These are phyloP conservation scores for Suhomyces vadensis DNA, from an alignment of 805 yeast species.

Conservation along the genomic window DNA sequence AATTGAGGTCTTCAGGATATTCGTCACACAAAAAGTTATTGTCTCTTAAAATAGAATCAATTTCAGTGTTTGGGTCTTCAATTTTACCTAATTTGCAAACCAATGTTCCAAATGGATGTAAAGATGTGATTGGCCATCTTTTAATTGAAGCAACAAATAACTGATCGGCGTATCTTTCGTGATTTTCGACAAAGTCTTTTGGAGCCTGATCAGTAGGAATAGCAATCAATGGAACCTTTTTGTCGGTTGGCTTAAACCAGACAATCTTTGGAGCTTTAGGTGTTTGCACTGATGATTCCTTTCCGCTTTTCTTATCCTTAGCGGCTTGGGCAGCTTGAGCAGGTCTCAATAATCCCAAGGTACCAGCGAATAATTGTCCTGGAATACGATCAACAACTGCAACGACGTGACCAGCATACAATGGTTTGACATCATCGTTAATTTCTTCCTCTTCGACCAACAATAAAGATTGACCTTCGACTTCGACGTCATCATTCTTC, in stretches of 20 bases:
- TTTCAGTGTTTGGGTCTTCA: constrained; percentile 74
- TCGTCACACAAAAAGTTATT: constrained; percentile 82
- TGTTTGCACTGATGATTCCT: constrained; percentile 46
- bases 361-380: constrained; percentile 93
- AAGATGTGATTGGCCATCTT: constrained; percentile 98
- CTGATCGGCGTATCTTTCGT: constrained; percentile 76
- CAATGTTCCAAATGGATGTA: constrained; percentile 96
- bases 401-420: constrained; percentile 97
- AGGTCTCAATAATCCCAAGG: constrained; percentile 90
- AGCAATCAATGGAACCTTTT: constrained; percentile 95
- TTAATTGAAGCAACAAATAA: constrained; percentile 93
- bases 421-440: constrained; percentile 86
- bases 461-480: constrained; percentile 92
- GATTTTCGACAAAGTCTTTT: constrained; percentile 88
- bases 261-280: constrained; percentile 84
- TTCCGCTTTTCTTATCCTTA: constrained; percentile 50
- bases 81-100: constrained; percentile 83
- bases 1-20: constrained; percentile 51
- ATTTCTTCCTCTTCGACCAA: constrained; percentile 95
- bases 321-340: constrained; percentile 91
- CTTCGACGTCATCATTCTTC: constrained; percentile 97
- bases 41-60: constrained; percentile 86
- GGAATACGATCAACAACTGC: constrained; percentile 98
- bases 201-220: constrained; percentile 99
- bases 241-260: constrained; percentile 98